Evolutionary conservation across 352 stramenopile species (phyloP).

Genomic region (Globisporangium irregulare): DNA sequence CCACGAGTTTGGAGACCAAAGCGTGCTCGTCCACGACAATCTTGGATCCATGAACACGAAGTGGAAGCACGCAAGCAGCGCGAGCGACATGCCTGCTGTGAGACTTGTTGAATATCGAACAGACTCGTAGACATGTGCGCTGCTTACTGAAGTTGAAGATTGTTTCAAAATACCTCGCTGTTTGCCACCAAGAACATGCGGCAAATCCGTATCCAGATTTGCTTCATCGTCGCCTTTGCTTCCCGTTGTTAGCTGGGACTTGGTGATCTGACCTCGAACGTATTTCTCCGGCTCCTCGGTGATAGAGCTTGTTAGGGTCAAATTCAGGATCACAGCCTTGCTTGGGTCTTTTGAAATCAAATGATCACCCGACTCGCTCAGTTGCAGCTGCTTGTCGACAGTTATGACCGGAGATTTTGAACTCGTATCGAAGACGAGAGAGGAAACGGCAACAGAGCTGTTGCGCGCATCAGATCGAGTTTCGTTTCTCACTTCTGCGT

Average conservation of each 20-base stretch:
- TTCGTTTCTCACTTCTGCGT: not conserved
- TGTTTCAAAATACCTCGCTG: not conserved
- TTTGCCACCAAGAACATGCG: slow-evolving; percentile 16
- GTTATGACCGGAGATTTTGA: not conserved
- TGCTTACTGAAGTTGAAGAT: not conserved
- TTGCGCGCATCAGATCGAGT: not conserved
- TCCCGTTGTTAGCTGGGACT: not conserved
- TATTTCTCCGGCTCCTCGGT: slow-evolving; percentile 23
- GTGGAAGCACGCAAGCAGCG: slow-evolving; percentile 19
- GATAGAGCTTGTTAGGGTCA: not conserved
- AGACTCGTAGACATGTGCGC: slow-evolving; percentile 18
- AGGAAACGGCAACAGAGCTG: slow-evolving; percentile 1
- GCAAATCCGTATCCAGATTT: not conserved
- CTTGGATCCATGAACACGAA: slow-evolving; percentile 20
- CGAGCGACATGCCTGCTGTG: slow-evolving; percentile 19
- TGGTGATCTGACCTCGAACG: slow-evolving; percentile 23
- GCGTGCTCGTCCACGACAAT: slow-evolving; percentile 10
- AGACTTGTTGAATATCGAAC: slow-evolving; percentile 20
- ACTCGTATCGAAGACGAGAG: not conserved
- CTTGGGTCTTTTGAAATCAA: not conserved
- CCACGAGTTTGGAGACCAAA: slow-evolving; percentile 38
- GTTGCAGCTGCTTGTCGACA: slow-evolving; percentile 12
- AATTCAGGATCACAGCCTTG: slow-evolving; percentile 13
- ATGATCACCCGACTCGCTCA: slow-evolving; percentile 1
- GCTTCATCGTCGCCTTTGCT: not conserved